phyloP scores from a whole-genome alignment of 257 asterid genomes.

The Ilex aquifolium region DNA sequence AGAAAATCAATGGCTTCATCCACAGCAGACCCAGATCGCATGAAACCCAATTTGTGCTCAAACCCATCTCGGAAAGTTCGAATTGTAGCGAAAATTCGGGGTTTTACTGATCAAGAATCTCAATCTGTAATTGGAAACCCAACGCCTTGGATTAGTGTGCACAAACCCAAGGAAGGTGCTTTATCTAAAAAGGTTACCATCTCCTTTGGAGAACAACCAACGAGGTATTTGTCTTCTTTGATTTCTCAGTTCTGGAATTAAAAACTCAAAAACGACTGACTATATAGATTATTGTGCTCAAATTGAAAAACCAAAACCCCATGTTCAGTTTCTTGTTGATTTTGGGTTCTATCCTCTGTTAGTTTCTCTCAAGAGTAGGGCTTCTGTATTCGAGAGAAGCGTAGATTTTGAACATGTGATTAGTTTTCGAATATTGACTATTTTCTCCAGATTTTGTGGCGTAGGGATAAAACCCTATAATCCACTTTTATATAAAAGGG shows the following conservation, averaged over 20 bases:
- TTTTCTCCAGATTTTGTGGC: too few relatives aligned
- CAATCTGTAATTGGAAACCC: slow-evolving; percentile 21
- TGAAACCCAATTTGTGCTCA: slow-evolving; percentile 12
- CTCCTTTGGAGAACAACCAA: slow-evolving; percentile 33
- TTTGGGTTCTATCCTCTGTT: neutral
- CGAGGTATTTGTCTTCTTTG: slow-evolving; percentile 24
- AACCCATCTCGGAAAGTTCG: slow-evolving; percentile 38
- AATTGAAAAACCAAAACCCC: neutral
- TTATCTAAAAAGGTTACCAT: slow-evolving; percentile 30
- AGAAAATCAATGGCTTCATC: slow-evolving; percentile 25
- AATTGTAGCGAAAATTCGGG: slow-evolving; percentile 54
- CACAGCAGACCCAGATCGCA: slow-evolving; percentile 17
- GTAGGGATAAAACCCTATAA: too few relatives aligned
- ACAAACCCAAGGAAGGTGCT: slow-evolving; percentile 22
- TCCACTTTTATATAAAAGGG: too few relatives aligned
- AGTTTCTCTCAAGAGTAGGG: too few relatives aligned
- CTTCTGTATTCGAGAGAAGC: too few relatives aligned
- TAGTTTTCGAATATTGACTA: too few relatives aligned
- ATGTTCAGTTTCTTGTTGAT: too few relatives aligned
- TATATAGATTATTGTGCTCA: neutral
- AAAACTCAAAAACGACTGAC: neutral
- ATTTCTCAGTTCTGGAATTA: neutral
- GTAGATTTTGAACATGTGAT: too few relatives aligned
- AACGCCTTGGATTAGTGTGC: slow-evolving; percentile 47
- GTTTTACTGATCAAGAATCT: slow-evolving; percentile 35